These are phyloP conservation scores for Macaranga tanarius DNA, from an alignment of 441 rosid genomes.

Conservation along the genomic window DNA sequence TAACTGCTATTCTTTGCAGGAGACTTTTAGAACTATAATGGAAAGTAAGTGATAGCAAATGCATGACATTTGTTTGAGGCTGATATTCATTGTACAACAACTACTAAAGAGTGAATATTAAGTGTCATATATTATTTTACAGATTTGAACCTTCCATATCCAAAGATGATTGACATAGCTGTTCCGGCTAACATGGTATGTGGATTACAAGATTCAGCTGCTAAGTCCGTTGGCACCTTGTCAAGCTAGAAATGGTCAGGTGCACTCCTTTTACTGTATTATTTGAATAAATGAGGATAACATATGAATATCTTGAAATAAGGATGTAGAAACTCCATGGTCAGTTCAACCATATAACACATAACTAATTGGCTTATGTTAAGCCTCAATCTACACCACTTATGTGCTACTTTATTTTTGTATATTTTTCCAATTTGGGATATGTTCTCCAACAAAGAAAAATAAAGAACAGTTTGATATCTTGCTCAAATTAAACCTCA, in stretches of 20 bases:
- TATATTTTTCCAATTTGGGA: no score
- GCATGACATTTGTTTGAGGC: not conserved
- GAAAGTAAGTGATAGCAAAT: conserved; percentile 49
- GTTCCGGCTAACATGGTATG: conserved; percentile 85
- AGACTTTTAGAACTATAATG: conserved; percentile 73
- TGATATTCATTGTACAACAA: not conserved
- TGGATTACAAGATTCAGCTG: conserved; percentile 69
- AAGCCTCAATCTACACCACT: no score
- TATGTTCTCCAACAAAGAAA: no score
- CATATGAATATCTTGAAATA: not conserved
- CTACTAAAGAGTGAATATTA: not conserved
- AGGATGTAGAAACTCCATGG: no score
- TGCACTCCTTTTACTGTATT: not conserved
- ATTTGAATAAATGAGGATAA: not conserved
- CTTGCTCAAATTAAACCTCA: not conserved
- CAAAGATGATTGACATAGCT: conserved; percentile 88
- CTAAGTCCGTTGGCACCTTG: conserved; percentile 28
- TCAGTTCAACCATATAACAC: no score
- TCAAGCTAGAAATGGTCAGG: conserved; percentile 8
- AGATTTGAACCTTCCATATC: conserved; percentile 83
- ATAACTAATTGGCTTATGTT: no score
- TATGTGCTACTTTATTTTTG: no score
- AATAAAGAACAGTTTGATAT: not conserved
- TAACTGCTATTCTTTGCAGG: conserved; percentile 43
- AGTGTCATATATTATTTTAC: conserved; percentile 4